Conservation (phyloP, 23 red algal genomes). For the Gracilaria domingensis region DNA sequence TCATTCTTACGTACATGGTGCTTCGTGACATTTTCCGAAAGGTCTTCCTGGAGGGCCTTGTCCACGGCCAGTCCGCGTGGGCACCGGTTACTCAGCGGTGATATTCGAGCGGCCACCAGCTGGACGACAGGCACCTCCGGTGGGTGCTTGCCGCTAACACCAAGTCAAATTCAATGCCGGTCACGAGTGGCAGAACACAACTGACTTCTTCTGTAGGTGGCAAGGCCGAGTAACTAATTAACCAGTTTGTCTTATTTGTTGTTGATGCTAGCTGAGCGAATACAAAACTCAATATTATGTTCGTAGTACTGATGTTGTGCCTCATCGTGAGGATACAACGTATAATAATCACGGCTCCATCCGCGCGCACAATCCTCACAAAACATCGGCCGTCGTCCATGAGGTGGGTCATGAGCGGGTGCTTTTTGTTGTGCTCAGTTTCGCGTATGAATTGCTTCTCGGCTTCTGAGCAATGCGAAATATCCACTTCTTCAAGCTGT, state of each 20-base stretch:
- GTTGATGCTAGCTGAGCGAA: no score
- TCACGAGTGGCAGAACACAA: neutral
- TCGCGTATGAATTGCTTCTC: neutral
- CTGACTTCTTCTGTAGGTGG: neutral
- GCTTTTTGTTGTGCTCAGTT: neutral
- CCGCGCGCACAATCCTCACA: slow-evolving; percentile 37
- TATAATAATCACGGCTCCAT: slow-evolving; percentile 29
- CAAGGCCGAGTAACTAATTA: neutral
- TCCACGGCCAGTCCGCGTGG: slow-evolving; percentile 18
- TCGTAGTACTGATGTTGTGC: neutral
- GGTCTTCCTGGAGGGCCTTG: slow-evolving; percentile 53
- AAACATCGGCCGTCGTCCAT: slow-evolving; percentile 32
- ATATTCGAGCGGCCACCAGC: neutral
- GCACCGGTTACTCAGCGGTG: slow-evolving; percentile 1
- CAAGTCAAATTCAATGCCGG: slow-evolving; percentile 4
- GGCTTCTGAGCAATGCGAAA: slow-evolving; percentile 12
- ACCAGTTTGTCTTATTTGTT: neutral
- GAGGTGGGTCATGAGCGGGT: slow-evolving; percentile 11
- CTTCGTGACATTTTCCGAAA: slow-evolving; percentile 43
- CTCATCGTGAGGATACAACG: slow-evolving; percentile 10
- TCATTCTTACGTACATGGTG: slow-evolving; percentile 50
- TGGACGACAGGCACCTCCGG: neutral
- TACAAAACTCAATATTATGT: no score
- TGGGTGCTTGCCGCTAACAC: neutral
- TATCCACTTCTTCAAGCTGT: slow-evolving; percentile 15